Percentiles rank a stretch among this genome's conserved stretches.
Conservation (phyloP, 768 basidiomycete species). For the Paxillus rubicundulus region DNA sequence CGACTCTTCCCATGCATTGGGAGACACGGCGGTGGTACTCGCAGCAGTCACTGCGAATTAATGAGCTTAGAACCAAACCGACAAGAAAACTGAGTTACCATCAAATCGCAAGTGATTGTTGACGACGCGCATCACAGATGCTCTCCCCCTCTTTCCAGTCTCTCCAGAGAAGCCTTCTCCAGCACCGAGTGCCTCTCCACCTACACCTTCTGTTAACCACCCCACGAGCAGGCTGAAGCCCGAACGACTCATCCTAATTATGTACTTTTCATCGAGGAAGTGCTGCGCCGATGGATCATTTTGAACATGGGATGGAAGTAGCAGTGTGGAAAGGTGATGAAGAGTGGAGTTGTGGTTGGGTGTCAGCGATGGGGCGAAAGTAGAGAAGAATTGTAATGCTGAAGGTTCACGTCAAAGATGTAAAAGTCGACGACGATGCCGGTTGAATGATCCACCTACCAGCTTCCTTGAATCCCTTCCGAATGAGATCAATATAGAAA, state of each 20-base stretch:
- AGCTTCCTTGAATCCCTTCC: constrained; percentile 86
- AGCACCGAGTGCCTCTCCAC: constrained; percentile 79
- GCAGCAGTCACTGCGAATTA: constrained; percentile 60
- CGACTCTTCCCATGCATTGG: constrained; percentile 78
- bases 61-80: constrained; percentile 16
- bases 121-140: constrained; percentile 89
- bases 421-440: constrained; percentile 2
- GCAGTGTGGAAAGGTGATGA: constrained; percentile 75
- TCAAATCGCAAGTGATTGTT: constrained; percentile 92
- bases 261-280: constrained; percentile 89
- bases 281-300: constrained; percentile 80
- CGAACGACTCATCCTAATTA: constrained; percentile 84
- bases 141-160: constrained; percentile 79
- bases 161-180: constrained; percentile 80
- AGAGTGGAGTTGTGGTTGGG: constrained; percentile 65
- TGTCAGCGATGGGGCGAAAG: constrained; percentile 67
- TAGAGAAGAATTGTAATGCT: constrained; percentile 75
- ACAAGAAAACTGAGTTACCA: constrained; percentile 46
- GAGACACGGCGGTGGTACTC: constrained; percentile 59
- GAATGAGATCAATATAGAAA: constrained; percentile 93
- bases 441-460: constrained; percentile 47
- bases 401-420: constrained; percentile 12
- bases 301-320: constrained; percentile 80
- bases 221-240: constrained; percentile 90
- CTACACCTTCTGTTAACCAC: constrained; percentile 92